These are phyloP conservation scores for Cryptosporidium sp. DNA, from an alignment of 169 alveolate genomes.

Conservation along the genomic window DNA sequence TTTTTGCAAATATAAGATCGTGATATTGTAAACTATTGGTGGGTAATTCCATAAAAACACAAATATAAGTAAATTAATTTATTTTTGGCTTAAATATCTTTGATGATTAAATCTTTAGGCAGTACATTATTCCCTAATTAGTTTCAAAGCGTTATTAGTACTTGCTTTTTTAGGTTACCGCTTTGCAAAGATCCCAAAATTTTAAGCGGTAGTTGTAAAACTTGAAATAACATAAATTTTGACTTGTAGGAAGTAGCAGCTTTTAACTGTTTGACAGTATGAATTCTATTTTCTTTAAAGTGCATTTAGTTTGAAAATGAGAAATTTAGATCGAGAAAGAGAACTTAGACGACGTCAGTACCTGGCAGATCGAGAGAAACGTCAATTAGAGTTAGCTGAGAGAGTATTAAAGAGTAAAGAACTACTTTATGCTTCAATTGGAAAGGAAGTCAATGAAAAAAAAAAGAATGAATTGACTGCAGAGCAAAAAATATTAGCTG, in stretches of 20 bases:
- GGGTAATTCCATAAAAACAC: background rate
- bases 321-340: slow-evolving; percentile 47
- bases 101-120: background rate
- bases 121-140: background rate
- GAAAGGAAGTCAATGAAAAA: slow-evolving; percentile 84
- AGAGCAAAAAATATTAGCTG: slow-evolving; percentile 87
- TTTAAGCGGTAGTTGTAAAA: slow-evolving; percentile 1
- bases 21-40: background rate
- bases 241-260: background rate
- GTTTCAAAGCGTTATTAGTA: background rate
- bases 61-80: background rate
- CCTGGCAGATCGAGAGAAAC: slow-evolving; percentile 93
- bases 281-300: background rate
- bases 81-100: background rate
- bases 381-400: slow-evolving; percentile 93
- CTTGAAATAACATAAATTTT: background rate
- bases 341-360: slow-evolving; percentile 89
- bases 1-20: background rate
- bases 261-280: background rate
- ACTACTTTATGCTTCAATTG: slow-evolving; percentile 83
- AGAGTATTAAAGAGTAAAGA: slow-evolving; percentile 90
- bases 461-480: slow-evolving; percentile 85
- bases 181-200: slow-evolving; percentile 23
- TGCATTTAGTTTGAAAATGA: background rate
- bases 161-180: slow-evolving; percentile 25